A percentile compares a stretch with the other conserved stretches of the same genome.
Conservation (phyloP, 2,329 filamentous ascomycete genomes). For the Aspergillus ibericus region DNA sequence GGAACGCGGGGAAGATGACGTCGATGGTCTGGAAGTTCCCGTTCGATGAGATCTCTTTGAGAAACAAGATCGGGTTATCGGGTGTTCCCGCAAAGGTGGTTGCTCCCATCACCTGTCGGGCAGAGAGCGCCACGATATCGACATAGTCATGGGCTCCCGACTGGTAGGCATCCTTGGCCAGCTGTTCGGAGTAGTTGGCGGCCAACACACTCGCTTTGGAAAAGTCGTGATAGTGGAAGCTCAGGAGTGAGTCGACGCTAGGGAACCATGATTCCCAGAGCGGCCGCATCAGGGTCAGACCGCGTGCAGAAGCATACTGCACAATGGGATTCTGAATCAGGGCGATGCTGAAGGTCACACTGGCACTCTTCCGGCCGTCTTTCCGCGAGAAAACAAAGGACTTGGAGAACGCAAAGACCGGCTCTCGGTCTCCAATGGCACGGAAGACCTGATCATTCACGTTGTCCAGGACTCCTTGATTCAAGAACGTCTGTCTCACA, state of each 20-base stretch:
- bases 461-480: conserved; percentile 66
- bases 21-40: conserved; percentile 85
- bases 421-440: conserved; percentile 72
- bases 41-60: conserved; percentile 84
- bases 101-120: conserved; percentile 76
- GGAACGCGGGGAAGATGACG: conserved; percentile 83
- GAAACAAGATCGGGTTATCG: conserved; percentile 70
- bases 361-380: conserved; percentile 46
- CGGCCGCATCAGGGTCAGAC: conserved; percentile 74
- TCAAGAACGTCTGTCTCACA: conserved; percentile 69
- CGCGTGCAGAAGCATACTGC: conserved; percentile 74
- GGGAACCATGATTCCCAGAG: conserved; percentile 76
- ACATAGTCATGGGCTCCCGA: conserved; percentile 74
- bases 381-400: conserved; percentile 55
- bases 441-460: conserved; percentile 66
- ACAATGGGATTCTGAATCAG: conserved; percentile 76
- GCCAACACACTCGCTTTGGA: conserved; percentile 63
- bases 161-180: conserved; percentile 68
- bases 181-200: conserved; percentile 69
- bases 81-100: conserved; percentile 72
- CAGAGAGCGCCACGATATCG: conserved; percentile 74
- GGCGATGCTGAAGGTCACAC: conserved; percentile 71
- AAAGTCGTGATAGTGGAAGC: conserved; percentile 77
- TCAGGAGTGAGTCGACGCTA: conserved; percentile 62
- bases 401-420: conserved; percentile 77